phyloP scores from a whole-genome alignment of 1,284 basidiomycete genomes.

The Cutaneotrichosporon mucoides region DNA sequence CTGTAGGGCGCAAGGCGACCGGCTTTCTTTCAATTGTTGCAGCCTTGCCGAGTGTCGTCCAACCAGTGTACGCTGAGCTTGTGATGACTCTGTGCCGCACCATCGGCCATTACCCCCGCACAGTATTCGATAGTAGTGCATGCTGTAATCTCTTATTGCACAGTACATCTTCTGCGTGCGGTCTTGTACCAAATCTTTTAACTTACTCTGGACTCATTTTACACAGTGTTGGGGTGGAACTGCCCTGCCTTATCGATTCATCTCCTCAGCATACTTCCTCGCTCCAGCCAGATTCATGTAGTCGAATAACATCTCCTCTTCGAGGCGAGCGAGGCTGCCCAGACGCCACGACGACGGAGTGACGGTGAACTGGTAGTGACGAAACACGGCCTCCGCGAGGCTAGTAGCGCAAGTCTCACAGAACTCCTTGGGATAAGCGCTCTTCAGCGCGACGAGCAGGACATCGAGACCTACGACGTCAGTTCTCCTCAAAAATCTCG shows the following conservation, averaged over 20 bases:
- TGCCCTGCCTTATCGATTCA: too few relatives aligned
- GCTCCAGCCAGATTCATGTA: neutral
- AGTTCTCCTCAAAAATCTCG: too few relatives aligned
- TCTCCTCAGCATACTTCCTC: neutral
- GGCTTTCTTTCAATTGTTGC: too few relatives aligned
- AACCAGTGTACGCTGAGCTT: too few relatives aligned
- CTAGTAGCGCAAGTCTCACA: neutral
- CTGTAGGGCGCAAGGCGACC: too few relatives aligned
- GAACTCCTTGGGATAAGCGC: neutral
- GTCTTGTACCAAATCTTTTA: neutral
- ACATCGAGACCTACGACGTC: neutral
- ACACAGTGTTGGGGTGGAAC: too few relatives aligned
- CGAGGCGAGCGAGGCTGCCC: neutral
- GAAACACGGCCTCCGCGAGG: neutral
- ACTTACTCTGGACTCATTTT: too few relatives aligned
- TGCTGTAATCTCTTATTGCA: too few relatives aligned
- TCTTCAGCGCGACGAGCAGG: neutral
- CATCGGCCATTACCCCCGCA: too few relatives aligned
- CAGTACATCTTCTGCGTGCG: neutral
- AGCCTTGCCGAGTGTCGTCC: too few relatives aligned
- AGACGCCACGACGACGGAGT: neutral
- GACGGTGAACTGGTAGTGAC: neutral
- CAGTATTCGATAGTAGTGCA: too few relatives aligned
- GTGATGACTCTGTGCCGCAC: too few relatives aligned
- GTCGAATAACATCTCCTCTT: neutral